phyloP scores from a whole-genome alignment of 352 stramenopile genomes.

The Globisporangium paddicum region DNA sequence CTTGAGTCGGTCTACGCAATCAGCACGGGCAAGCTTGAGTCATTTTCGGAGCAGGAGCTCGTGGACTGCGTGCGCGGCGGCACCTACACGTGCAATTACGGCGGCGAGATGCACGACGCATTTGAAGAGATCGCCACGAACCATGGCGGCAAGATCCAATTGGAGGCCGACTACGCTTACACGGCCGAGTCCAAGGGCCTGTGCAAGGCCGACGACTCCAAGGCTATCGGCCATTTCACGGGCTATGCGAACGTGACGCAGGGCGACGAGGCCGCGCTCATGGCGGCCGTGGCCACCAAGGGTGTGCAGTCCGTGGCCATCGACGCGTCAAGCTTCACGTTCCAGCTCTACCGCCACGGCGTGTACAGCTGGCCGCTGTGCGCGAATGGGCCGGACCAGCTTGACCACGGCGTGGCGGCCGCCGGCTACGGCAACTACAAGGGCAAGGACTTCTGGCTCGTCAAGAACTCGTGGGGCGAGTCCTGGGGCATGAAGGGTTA shows the following conservation, averaged over 20 bases:
- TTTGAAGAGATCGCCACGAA: constrained; percentile 40
- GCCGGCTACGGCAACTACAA: constrained; percentile 91
- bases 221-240: constrained; percentile 36
- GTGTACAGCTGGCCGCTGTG: constrained; percentile 53
- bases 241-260: constrained; percentile 69
- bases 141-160: constrained; percentile 32
- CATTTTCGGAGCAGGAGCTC: constrained; percentile 47
- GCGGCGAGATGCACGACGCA: constrained; percentile 34
- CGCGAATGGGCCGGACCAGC: constrained; percentile 31
- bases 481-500: constrained; percentile 89
- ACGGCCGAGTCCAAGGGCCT: constrained; percentile 27
- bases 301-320: constrained; percentile 86
- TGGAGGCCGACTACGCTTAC: constrained; percentile 33
- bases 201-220: constrained; percentile 28
- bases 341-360: constrained; percentile 76
- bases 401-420: constrained; percentile 94
- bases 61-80: constrained; percentile 36
- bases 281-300: constrained; percentile 78
- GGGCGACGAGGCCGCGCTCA: constrained; percentile 77
- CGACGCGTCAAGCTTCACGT: constrained; percentile 74
- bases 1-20: constrained; percentile 30
- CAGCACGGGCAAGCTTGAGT: constrained; percentile 38
- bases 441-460: constrained; percentile 91
- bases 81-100: constrained; percentile 32
- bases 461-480: constrained; percentile 93